Evolutionary conservation across 2,329 filamentous ascomycete genomes (phyloP), one percentile per base, ranked within the genome.

Genomic region (Penicillium sp.): DNA sequence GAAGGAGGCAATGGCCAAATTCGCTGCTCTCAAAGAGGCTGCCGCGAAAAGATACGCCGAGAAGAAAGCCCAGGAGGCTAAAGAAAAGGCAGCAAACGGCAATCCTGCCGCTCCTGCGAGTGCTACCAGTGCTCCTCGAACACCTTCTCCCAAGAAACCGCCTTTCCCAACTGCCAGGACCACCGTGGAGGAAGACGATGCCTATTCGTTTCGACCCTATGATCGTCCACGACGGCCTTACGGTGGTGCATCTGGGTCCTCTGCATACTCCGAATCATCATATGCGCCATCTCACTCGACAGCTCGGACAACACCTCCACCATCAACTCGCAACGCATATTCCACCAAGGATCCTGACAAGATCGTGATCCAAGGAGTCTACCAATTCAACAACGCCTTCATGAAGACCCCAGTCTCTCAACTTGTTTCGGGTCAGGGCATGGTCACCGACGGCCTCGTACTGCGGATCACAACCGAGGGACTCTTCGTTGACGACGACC

Each of bases 401-500:
- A 87, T 90, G 64, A 90, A 89, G 70, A 93, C 90, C n/a, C 93
- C 95, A 0, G 87, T 91, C n/a, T 92, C 92, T 16, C 91, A 96
- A 73, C 85, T 99, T 54, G 83, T 96, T 35, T 91, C 92, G 0
- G 91, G 90, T n/a, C 80, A 91, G 50, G 91, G 89, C 19, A 83
- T 88, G 47, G 92, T 98, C 31, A 96, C 93, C 2, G 93, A 99
- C 71, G 95, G 95, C 0, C 82, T 99, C 46, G 90, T 98, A 60
- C 83, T 99, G 60, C 90, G 91, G 51, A 95, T 98, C 69, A 93
- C 91, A 11, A 96, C 92, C 1, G 93, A 96, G 74, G 95, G 95
- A 19, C 83, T 98, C 53, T 98, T 98, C 77, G 95, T 99, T 70
- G 95, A 99, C 73, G 95, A 99, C 74, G 95, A 98, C 73, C 85